Evolutionary conservation across 2,329 filamentous ascomycete genomes (phyloP).

Genomic region (Talaromyces albobiverticillius): DNA sequence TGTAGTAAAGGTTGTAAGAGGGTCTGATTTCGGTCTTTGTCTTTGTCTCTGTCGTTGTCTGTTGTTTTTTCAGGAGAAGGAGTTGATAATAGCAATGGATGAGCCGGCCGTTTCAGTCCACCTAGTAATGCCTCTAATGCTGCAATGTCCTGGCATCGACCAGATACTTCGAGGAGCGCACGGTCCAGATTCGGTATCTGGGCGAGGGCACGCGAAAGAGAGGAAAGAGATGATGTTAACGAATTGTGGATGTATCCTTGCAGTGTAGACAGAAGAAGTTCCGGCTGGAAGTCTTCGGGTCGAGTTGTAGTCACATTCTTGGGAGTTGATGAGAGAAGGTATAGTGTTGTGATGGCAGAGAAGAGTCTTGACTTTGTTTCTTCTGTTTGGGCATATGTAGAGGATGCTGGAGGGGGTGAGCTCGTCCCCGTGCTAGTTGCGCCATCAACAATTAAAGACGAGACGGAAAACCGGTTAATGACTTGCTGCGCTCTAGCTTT

Average conservation of each 20-base stretch:
- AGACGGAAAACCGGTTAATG: conserved; percentile 79
- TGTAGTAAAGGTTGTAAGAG: conserved; percentile 71
- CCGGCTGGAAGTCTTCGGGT: conserved; percentile 57
- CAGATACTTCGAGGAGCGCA: conserved; percentile 75
- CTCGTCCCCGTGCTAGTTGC: conserved; percentile 6
- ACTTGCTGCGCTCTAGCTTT: conserved; percentile 72
- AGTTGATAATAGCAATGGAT: conserved; percentile 58
- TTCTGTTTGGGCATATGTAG: conserved; percentile 61
- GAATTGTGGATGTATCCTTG: conserved; percentile 80
- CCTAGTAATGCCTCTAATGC: conserved; percentile 77
- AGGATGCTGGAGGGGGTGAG: conserved; percentile 29
- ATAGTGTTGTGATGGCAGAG: conserved; percentile 73
- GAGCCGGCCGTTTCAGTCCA: conserved; percentile 62
- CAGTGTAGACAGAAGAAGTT: conserved; percentile 70
- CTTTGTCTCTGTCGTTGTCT: conserved; percentile 11
- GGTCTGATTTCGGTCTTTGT: conserved; percentile 35
- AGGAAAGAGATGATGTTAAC: conserved; percentile 73
- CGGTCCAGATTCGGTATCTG: conserved; percentile 79
- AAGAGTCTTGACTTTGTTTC: conserved; percentile 71
- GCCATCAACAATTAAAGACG: conserved; percentile 43
- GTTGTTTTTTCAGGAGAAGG: neutral
- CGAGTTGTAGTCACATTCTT: conserved; percentile 48
- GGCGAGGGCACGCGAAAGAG: conserved; percentile 71
- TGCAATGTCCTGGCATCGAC: conserved; percentile 86
- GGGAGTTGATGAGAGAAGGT: conserved; percentile 71